A percentile compares a stretch with the other conserved stretches of the same genome.
phyloP scores from a whole-genome alignment of 169 alveolate species.

The Cryptosporidium bovis region DNA sequence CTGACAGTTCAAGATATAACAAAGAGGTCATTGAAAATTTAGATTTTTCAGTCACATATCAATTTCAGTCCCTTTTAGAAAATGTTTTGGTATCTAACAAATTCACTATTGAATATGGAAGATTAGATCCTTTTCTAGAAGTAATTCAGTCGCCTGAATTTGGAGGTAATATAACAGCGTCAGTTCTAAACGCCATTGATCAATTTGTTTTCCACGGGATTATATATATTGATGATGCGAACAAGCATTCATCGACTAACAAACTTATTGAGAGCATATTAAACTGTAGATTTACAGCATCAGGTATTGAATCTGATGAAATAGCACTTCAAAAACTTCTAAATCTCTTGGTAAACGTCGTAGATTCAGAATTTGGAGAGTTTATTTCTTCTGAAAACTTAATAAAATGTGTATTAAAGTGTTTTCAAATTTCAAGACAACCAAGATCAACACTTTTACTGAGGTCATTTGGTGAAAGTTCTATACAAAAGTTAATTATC shows the following conservation, averaged over 20 bases:
- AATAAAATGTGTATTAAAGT: conserved; percentile 33
- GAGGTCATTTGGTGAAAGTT: conserved; percentile 44
- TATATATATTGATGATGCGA: not conserved
- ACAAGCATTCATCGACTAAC: not conserved
- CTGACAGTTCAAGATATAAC: conserved; percentile 5
- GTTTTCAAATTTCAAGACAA: conserved; percentile 71
- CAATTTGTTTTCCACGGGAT: not conserved
- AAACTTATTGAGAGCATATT: conserved; percentile 15
- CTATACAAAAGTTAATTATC: conserved; percentile 14
- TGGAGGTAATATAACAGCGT: conserved; percentile 62
- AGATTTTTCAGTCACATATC: conserved; percentile 30
- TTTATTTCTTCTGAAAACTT: conserved; percentile 51
- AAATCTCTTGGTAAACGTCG: conserved; percentile 16
- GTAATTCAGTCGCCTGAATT: conserved; percentile 61
- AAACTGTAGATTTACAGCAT: conserved; percentile 67
- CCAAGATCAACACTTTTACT: conserved; percentile 66
- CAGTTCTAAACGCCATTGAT: conserved; percentile 50
- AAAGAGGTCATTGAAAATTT: conserved; percentile 18
- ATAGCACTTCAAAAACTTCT: conserved; percentile 39
- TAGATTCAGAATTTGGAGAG: conserved; percentile 33
- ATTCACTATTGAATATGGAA: conserved; percentile 15
- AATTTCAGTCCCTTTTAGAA: conserved; percentile 42
- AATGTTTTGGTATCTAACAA: conserved; percentile 1
- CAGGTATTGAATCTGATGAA: conserved; percentile 52
- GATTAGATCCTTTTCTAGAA: conserved; percentile 63